These are phyloP conservation scores for Rhodofomes roseus DNA, from an alignment of 1,284 basidiomycete species.

Conservation along the genomic window DNA sequence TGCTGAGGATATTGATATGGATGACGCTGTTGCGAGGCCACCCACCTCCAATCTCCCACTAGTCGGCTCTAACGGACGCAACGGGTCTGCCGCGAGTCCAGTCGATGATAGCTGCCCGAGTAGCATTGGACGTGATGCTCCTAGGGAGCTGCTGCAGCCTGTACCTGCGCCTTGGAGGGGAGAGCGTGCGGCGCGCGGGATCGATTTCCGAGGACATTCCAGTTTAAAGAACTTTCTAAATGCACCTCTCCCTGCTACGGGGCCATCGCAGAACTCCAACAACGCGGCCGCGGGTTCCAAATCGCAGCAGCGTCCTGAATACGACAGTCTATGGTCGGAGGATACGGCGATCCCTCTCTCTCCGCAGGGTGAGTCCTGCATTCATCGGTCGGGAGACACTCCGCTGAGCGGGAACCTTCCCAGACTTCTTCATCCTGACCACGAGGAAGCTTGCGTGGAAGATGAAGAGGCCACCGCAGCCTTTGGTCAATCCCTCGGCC, in stretches of 20 bases:
- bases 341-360: background rate
- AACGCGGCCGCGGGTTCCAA: background rate
- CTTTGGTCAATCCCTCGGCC: no score
- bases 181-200: background rate
- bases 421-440: background rate
- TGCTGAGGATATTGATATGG: background rate
- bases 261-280: background rate
- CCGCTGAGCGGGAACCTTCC: background rate
- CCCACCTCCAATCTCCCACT: background rate
- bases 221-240: background rate
- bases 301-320: background rate
- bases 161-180: slow-evolving; percentile 1
- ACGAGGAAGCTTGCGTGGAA: background rate
- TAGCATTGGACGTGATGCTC: no score
- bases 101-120: no score
- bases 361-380: background rate
- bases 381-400: no score
- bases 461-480: background rate
- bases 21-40: background rate
- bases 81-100: no score
- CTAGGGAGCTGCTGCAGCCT: background rate
- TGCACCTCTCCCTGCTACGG: no score
- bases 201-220: background rate
- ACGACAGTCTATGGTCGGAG: background rate
- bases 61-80: no score